Conservation (phyloP, 116 monocot species). For the Dioscorea cayenensis region DNA sequence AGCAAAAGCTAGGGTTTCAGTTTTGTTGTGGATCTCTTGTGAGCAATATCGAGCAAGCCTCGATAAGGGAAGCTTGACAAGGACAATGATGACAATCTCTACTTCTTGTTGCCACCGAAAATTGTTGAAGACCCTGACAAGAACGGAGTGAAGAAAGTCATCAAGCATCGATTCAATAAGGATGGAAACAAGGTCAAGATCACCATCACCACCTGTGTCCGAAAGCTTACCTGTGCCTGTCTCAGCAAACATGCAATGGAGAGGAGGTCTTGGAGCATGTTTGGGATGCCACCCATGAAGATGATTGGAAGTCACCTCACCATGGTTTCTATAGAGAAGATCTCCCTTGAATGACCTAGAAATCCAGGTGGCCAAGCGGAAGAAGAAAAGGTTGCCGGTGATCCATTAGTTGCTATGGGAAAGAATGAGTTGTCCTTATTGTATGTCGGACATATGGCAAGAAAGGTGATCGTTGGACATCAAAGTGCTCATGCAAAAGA, state of each 20-base stretch:
- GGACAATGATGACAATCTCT: conserved; percentile 54
- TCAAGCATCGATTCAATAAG: too few relatives aligned
- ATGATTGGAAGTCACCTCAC: conserved; percentile 66
- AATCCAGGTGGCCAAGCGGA: conserved; percentile 66
- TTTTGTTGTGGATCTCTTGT: too few relatives aligned
- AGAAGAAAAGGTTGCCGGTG: conserved; percentile 43
- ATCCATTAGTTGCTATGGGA: conserved; percentile 29
- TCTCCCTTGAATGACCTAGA: conserved; percentile 72
- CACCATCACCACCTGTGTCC: too few relatives aligned
- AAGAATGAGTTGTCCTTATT: conserved; percentile 73
- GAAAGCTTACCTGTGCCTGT: conserved; percentile 64
- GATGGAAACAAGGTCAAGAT: too few relatives aligned
- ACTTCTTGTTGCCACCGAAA: conserved; percentile 68
- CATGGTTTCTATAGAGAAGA: conserved; percentile 91
- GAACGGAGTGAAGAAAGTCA: too few relatives aligned
- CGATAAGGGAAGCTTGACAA: conserved; percentile 87
- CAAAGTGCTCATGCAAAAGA: conserved; percentile 94
- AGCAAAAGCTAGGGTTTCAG: too few relatives aligned
- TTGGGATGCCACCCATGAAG: conserved; percentile 76
- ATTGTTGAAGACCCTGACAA: too few relatives aligned
- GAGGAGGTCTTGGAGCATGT: conserved; percentile 77
- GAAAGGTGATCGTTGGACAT: conserved; percentile 95
- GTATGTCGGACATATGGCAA: conserved; percentile 86
- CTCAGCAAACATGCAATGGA: conserved; percentile 81
- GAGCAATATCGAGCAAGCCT: too few relatives aligned